Base-by-base conservation (phyloP, 352 stramenopile genomes). In the Thraustotheca clavata region DNA sequence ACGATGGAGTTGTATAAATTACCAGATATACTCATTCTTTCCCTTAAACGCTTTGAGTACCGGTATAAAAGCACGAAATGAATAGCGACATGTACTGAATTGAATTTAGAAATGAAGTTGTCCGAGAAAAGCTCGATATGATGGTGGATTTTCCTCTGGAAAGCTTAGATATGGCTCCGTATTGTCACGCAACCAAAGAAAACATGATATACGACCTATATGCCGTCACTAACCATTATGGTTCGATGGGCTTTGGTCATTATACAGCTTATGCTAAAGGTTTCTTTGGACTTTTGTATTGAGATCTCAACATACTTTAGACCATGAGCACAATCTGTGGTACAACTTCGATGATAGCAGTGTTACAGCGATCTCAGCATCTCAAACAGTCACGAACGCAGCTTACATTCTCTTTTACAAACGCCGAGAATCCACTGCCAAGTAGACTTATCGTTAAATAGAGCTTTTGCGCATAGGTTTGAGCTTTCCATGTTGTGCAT, bases 361-460 rank as follows among this genome's bases (percentile, higher is more conserved):
- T 24, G 82, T 91, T 63, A 76, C 79, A 26, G 73, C 76, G 24
- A 79, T 72, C 3, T 77, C 77, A 70, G 57, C 72, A 4, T 62
- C 55, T n/a, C 76, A 86, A 29, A 78, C 93, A 57, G 87, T 91
- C 70, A 82, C 73, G 29, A 90, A 88, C 39, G 80, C 80, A 14
- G 86, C 86, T 24, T 95, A 95, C 75, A 90, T 94, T 67, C 71
- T 95, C 33, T 95, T 93, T 62, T 95, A 95, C 72, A 91, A 92
- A 73, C 81, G 83, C 46, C 48, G 60, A 4, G 40, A 36, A 27
- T 6, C 14, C 11, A 18, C 31, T 18, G 11, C 38, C 38, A 20
- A 16, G 38, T 43, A 43, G 43, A 50, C 43, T 52, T 52, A 20
- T 12, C 43, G 43, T 52, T 9, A 31, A n/a, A n/a, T n/a, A n/a